phyloP scores from a whole-genome alignment of 192 early-diverging fungal genomes.

The Linnemannia exigua region DNA sequence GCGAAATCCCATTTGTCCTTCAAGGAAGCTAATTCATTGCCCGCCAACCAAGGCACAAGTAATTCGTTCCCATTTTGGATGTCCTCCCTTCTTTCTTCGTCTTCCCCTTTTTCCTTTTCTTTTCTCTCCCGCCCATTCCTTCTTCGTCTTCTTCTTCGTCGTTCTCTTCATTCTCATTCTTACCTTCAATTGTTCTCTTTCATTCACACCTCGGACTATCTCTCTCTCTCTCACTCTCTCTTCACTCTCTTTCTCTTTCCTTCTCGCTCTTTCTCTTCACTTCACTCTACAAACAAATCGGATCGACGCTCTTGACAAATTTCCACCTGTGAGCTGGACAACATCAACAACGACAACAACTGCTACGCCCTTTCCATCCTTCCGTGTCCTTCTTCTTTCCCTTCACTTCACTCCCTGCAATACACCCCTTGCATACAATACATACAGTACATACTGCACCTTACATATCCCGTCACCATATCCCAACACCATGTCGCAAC shows the following conservation, averaged over 20 bases:
- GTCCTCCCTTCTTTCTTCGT: background rate
- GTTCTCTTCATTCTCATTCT: background rate
- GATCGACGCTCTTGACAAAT: background rate
- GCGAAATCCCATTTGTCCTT: conserved; percentile 7
- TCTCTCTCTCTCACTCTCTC: no score
- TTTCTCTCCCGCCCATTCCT: background rate
- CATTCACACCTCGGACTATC: background rate
- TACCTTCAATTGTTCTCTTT: background rate
- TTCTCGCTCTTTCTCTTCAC: background rate
- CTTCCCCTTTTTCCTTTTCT: background rate
- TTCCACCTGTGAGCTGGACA: background rate
- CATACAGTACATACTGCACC: background rate
- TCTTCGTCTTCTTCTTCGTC: background rate
- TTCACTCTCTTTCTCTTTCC: background rate
- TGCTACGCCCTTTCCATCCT: background rate
- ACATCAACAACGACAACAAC: background rate
- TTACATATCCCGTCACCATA: no score
- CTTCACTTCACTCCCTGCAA: background rate
- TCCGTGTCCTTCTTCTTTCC: background rate
- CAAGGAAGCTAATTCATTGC: background rate
- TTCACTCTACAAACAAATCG: background rate
- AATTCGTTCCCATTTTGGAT: conserved; percentile 1
- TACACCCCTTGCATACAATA: background rate
- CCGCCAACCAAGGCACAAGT: background rate
- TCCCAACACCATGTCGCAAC: conserved; percentile 19